phyloP scores from a whole-genome alignment of 1,284 basidiomycete species.

The Malassezia obtusa region DNA sequence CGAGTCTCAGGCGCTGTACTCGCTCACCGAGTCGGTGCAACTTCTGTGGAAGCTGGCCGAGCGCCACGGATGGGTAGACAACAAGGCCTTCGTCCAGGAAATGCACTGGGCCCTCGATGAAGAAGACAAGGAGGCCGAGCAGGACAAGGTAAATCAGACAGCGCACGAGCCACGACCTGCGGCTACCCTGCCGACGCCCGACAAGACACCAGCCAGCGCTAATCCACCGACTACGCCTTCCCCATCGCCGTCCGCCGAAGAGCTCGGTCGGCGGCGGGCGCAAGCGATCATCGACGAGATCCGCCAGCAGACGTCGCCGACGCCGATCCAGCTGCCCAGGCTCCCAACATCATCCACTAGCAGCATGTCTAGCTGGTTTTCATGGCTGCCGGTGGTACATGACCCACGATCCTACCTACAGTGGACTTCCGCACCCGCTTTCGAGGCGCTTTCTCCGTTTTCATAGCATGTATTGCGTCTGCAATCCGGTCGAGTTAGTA shows the following conservation, averaged over 20 bases:
- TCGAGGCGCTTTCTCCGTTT: background rate
- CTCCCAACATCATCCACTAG: no score
- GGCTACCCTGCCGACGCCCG: no score
- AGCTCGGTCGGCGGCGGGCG: background rate
- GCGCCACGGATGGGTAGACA: slow-evolving; percentile 10
- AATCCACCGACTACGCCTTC: background rate
- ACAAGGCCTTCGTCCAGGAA: background rate
- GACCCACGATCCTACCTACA: background rate
- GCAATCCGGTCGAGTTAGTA: background rate
- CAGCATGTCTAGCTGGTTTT: no score
- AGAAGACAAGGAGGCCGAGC: background rate
- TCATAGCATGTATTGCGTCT: background rate
- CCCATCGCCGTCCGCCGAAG: background rate
- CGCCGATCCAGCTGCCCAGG: background rate
- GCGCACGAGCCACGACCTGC: no score
- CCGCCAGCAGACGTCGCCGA: background rate
- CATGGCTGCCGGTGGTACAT: background rate
- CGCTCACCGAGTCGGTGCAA: background rate
- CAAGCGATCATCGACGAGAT: slow-evolving; percentile 1
- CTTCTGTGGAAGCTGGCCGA: slow-evolving; percentile 12
- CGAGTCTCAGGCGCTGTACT: background rate
- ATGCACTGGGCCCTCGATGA: slow-evolving; percentile 9
- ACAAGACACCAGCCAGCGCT: background rate
- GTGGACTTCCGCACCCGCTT: background rate
- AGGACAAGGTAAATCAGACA: background rate